These are phyloP conservation scores for Termitomyces eurrhizus DNA, from an alignment of 768 basidiomycete genomes.

Conservation along the genomic window DNA sequence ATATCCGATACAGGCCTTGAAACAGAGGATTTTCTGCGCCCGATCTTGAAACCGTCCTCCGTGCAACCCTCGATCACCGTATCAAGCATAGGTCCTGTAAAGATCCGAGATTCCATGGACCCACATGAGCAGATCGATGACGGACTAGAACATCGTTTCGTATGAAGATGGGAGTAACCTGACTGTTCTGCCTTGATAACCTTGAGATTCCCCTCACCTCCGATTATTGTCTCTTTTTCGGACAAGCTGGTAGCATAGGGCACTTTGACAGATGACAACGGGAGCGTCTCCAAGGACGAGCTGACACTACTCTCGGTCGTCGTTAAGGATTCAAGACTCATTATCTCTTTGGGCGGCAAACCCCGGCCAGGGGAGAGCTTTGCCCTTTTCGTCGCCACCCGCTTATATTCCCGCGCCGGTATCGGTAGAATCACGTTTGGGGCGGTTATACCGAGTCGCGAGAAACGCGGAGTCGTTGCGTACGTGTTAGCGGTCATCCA, in stretches of 20 bases:
- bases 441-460: slow-evolving; percentile 30
- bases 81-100: background rate
- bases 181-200: background rate
- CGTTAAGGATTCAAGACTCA: background rate
- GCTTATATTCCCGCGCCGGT: slow-evolving; percentile 28
- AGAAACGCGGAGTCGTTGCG: slow-evolving; percentile 35
- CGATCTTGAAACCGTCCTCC: background rate
- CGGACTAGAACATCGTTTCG: background rate
- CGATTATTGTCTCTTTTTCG: slow-evolving; percentile 3
- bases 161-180: background rate
- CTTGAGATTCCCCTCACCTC: background rate
- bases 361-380: slow-evolving; percentile 6
- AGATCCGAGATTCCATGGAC: background rate
- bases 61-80: background rate
- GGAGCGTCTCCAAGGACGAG: slow-evolving; percentile 9
- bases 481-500: slow-evolving; percentile 36
- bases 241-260: slow-evolving; percentile 2
- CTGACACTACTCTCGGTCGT: slow-evolving; percentile 1
- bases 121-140: background rate
- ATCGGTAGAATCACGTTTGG: slow-evolving; percentile 38
- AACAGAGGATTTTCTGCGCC: background rate
- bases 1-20: background rate
- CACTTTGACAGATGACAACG: background rate
- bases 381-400: slow-evolving; percentile 12
- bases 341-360: background rate